A percentile compares a stretch with the other conserved stretches of the same genome.
Evolutionary conservation across 1,139 yeast genomes (phyloP).

Genomic region (Hyphopichia burtonii): DNA sequence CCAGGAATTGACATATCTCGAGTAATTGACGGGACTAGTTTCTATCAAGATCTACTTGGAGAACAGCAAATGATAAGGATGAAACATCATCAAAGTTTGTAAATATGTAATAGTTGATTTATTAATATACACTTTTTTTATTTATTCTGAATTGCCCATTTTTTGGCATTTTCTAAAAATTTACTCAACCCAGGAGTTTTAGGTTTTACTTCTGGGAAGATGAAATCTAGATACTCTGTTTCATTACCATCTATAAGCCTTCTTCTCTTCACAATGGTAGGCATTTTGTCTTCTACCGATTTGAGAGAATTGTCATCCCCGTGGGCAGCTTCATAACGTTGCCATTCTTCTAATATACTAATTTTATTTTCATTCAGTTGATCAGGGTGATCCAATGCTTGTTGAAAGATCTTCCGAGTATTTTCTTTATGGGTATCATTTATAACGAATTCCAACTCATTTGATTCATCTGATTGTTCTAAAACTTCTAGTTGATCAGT

Average conservation of each 20-base stretch:
- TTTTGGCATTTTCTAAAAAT: conserved; percentile 62
- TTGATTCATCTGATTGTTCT: conserved; percentile 34
- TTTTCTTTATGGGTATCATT: conserved; percentile 50
- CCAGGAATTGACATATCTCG: too few relatives aligned
- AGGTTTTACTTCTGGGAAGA: conserved; percentile 62
- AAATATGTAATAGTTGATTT: neutral
- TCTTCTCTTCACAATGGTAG: conserved; percentile 53
- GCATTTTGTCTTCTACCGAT: conserved; percentile 49
- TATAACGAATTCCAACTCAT: conserved; percentile 52
- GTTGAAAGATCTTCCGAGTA: conserved; percentile 56
- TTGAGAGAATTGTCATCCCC: conserved; percentile 48
- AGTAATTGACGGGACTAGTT: too few relatives aligned
- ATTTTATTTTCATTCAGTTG: conserved; percentile 46
- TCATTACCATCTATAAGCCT: conserved; percentile 43
- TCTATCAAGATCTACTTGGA: too few relatives aligned
- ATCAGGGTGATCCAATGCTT: conserved; percentile 48
- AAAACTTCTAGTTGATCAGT: conserved; percentile 45
- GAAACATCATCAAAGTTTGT: neutral
- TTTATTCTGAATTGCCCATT: conserved; percentile 42
- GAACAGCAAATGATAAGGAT: too few relatives aligned
- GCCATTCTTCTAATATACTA: conserved; percentile 61
- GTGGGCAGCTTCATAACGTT: conserved; percentile 61
- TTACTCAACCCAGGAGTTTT: conserved; percentile 37
- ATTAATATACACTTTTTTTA: neutral
- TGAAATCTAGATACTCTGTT: conserved; percentile 61